Evolutionary conservation across 345 rosid species (phyloP), one percentile per base, ranked within the genome.

Genomic region (Barbarea vulgaris): DNA sequence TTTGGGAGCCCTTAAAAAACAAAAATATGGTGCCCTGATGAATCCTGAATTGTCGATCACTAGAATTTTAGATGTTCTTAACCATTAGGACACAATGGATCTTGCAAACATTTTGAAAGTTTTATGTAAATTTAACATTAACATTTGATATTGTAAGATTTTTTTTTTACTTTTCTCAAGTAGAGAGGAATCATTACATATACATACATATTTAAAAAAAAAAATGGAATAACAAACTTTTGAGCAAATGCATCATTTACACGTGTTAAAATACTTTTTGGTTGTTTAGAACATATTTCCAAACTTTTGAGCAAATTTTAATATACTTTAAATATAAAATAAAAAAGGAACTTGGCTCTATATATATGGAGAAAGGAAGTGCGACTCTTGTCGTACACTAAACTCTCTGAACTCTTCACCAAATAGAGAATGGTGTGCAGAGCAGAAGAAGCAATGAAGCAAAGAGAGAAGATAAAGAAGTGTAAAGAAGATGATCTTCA

Each of bases 361-460:
- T 74, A 67, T 24, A 74, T 34, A 58, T 24, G 54, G 66, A 57
- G 52, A 66, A 24, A 14, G 4, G 55, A 28, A 52, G 44, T 39
- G 54, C 7, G 7, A 68, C 69, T 42, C 63, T 61, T 69, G 69
- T 69, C 50, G 21, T 51, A 51, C 41, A 60, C 15, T 69, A 67
- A 67, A 58, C 30, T 37, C 74, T 52, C 10, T 58, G 21, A 34
- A 47, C 46, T 27, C 60, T 17, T 50, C 42, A 63, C 47, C 9
- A 4, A 50, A 57, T 37, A 57, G 25, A 48, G 19, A 60, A 88
- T 81, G 90, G 93, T 86, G 69, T 81, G 87, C 9, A 85, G 79
- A 76, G 86, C 82, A 71, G 87, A 84, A 75, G 83, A 78, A 77
- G 83, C 83, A 39, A 78, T 73, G 87, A 88, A 83, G 44, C 33